Percentiles rank a stretch among this genome's conserved stretches.
Conservation (phyloP, 257 asterid species). For the Nicotiana knightiana region DNA sequence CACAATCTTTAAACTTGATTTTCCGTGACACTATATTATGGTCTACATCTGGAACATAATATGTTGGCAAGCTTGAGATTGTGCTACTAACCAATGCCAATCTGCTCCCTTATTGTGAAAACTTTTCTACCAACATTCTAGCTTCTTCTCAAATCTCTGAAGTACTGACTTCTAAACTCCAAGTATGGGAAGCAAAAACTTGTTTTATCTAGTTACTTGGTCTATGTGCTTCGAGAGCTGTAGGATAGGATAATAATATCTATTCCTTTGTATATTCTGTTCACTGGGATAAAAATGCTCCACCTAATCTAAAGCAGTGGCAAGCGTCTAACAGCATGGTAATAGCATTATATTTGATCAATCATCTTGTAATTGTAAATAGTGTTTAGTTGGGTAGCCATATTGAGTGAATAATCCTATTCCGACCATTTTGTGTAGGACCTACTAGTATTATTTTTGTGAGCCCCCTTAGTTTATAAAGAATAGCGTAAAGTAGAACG, state of each 20-base stretch:
- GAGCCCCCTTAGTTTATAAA: background rate
- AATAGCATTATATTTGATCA: background rate
- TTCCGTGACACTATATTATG: background rate
- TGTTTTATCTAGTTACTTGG: background rate
- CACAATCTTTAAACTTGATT: background rate
- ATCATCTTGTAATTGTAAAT: background rate
- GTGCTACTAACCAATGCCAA: background rate
- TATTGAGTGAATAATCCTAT: background rate
- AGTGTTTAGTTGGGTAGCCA: background rate
- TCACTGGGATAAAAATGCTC: background rate
- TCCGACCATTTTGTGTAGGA: too few species aligned
- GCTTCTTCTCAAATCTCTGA: background rate
- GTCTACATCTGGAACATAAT: background rate
- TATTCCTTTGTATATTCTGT: background rate
- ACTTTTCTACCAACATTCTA: background rate
- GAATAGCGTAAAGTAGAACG: background rate
- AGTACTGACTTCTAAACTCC: background rate
- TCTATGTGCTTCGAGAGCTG: background rate
- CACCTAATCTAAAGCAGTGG: background rate
- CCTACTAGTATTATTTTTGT: background rate
- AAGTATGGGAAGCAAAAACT: too few species aligned
- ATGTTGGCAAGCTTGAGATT: background rate
- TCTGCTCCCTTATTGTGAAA: background rate
- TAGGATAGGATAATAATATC: background rate
- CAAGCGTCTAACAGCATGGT: background rate